These are phyloP conservation scores for Pleodorina starrii DNA, from an alignment of 139 green algal species.

Conservation along the genomic window DNA sequence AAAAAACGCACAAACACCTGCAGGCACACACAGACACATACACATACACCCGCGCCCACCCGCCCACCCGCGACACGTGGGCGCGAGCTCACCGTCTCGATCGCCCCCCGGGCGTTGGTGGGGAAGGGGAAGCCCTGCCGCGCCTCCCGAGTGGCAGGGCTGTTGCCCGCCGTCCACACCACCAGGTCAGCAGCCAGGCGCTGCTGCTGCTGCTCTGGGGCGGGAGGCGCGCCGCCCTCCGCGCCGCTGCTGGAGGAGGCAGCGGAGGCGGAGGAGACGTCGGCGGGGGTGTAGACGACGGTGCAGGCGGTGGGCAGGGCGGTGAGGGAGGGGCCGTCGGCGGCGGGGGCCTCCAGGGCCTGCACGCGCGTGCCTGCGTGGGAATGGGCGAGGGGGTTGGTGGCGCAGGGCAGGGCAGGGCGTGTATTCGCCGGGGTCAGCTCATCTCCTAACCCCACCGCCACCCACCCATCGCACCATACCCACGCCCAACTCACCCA, in stretches of 20 bases:
- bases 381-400: neutral
- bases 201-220: neutral
- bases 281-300: constrained; percentile 10
- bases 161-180: constrained; percentile 91
- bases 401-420: neutral
- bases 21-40: too few species aligned
- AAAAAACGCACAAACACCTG: too few species aligned
- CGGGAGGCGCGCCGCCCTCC: too few species aligned
- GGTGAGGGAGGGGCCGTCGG: neutral
- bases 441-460: too few species aligned
- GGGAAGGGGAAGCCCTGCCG: constrained; percentile 80
- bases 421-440: neutral
- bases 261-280: neutral
- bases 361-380: constrained; percentile 5
- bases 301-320: constrained; percentile 42
- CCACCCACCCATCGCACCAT: too few species aligned
- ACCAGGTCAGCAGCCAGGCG: constrained; percentile 82
- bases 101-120: constrained; percentile 65
- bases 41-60: too few species aligned
- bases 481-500: too few species aligned
- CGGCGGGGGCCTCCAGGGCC: neutral
- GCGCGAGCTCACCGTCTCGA: constrained; percentile 72
- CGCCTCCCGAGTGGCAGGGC: constrained; percentile 64
- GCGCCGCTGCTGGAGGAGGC: too few species aligned
- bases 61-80: too few species aligned